Conservation (phyloP, 768 basidiomycete genomes). For the Amanita fuliginea region DNA sequence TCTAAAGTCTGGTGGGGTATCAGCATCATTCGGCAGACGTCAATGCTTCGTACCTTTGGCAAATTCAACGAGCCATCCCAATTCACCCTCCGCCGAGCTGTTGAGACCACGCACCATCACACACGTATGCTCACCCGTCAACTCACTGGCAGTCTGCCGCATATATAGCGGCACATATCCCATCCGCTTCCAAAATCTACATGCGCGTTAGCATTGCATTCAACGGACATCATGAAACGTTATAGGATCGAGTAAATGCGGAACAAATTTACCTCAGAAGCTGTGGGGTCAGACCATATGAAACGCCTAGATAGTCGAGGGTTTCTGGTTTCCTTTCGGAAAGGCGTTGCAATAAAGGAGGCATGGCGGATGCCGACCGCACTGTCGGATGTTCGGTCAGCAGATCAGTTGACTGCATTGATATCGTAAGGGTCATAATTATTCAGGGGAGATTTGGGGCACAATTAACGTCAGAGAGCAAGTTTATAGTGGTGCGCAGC, state of each 20-base stretch:
- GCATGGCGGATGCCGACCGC: conserved; percentile 71
- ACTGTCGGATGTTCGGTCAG: conserved; percentile 72
- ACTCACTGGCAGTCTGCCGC: conserved; percentile 86
- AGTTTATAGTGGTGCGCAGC: background rate
- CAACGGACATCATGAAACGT: no score
- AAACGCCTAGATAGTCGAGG: conserved; percentile 92
- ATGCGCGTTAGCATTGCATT: conserved; percentile 2
- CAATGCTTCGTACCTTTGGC: conserved; percentile 46
- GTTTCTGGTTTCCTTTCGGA: conserved; percentile 83
- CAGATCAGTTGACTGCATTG: conserved; percentile 32
- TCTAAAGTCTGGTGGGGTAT: conserved; percentile 62
- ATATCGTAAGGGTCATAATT: background rate
- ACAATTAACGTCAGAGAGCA: background rate
- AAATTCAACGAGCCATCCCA: conserved; percentile 86
- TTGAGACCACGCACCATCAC: conserved; percentile 88
- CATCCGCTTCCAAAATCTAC: conserved; percentile 90
- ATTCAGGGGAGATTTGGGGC: background rate
- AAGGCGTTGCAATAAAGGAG: conserved; percentile 83
- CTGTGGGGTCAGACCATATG: conserved; percentile 85
- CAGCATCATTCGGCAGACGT: background rate
- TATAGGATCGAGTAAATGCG: background rate
- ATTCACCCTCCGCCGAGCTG: conserved; percentile 46
- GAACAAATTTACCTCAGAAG: conserved; percentile 50
- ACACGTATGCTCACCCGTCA: conserved; percentile 95
- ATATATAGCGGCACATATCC: conserved; percentile 89